Percentiles rank a stretch among this genome's conserved stretches.
Conservation (phyloP, 805 yeast species). For the Candida takata region DNA sequence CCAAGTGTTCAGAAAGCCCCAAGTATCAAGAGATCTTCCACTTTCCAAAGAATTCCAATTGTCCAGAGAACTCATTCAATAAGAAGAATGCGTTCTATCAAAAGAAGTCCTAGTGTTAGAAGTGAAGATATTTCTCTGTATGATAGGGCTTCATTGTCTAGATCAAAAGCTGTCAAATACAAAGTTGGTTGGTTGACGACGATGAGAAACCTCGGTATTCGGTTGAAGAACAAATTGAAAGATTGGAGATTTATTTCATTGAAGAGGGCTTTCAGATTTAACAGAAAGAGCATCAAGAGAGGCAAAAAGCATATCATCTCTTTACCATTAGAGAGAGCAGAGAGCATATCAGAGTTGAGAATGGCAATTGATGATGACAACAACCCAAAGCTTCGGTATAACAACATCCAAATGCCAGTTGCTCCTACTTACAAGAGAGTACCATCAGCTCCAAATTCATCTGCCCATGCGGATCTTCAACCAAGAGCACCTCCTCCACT, state of each 20-base stretch:
- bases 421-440: not conserved
- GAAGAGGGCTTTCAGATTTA: conserved; percentile 16
- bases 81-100: conserved; percentile 1
- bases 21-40: not conserved
- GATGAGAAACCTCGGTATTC: conserved; percentile 22
- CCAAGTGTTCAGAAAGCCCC: not conserved
- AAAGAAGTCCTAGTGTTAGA: not conserved
- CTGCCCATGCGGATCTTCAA: no score
- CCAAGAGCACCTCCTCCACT: conserved; percentile 18
- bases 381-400: conserved; percentile 4
- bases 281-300: conserved; percentile 4
- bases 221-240: conserved; percentile 20
- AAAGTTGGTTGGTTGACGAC: conserved; percentile 32
- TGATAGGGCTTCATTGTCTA: conserved; percentile 21
- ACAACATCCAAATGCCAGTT: conserved; percentile 2
- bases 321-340: conserved; percentile 17
- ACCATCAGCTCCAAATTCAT: conserved; percentile 1
- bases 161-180: conserved; percentile 31
- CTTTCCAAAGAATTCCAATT: conserved; percentile 4
- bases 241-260: conserved; percentile 24
- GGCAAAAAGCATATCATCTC: conserved; percentile 12
- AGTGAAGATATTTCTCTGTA: conserved; percentile 15
- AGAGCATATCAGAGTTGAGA: conserved; percentile 22
- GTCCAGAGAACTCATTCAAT: conserved; percentile 4
- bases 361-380: conserved; percentile 20